These are phyloP conservation scores for Podila clonocystis DNA, from an alignment of 192 early-diverging fungal species.

Conservation along the genomic window DNA sequence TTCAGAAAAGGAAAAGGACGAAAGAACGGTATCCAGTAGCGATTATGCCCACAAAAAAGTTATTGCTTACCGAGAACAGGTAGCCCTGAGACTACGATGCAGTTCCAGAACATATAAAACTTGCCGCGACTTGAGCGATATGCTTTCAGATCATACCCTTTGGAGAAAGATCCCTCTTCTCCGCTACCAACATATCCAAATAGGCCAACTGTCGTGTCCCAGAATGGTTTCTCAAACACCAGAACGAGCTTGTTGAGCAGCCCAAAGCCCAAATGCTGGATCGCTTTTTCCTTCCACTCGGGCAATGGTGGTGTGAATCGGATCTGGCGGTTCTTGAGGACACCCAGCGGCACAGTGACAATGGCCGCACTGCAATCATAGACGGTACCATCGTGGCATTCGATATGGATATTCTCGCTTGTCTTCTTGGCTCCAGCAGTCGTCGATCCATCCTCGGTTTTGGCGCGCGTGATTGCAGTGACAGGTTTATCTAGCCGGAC, in stretches of 20 bases:
- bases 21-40: too few relatives aligned
- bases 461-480: slow-evolving; percentile 10
- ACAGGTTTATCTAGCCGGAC: slow-evolving; percentile 46
- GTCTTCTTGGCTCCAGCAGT: background rate
- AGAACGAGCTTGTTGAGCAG: slow-evolving; percentile 40
- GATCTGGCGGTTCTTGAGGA: slow-evolving; percentile 46
- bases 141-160: slow-evolving; percentile 10
- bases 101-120: slow-evolving; percentile 52
- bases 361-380: slow-evolving; percentile 16
- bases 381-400: slow-evolving; percentile 25
- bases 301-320: slow-evolving; percentile 36
- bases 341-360: slow-evolving; percentile 50
- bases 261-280: slow-evolving; percentile 42
- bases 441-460: background rate
- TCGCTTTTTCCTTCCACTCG: slow-evolving; percentile 32
- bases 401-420: slow-evolving; percentile 13
- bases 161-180: background rate
- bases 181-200: slow-evolving; percentile 46
- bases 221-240: slow-evolving; percentile 42
- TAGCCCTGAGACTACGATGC: slow-evolving; percentile 22
- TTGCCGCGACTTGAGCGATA: slow-evolving; percentile 46
- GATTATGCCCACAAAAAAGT: too few relatives aligned
- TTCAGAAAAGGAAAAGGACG: too few relatives aligned
- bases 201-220: slow-evolving; percentile 21
- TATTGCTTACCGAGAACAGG: slow-evolving; percentile 25